Conservation (phyloP, 1,284 basidiomycete genomes). For the Cryptococcus sp. region DNA sequence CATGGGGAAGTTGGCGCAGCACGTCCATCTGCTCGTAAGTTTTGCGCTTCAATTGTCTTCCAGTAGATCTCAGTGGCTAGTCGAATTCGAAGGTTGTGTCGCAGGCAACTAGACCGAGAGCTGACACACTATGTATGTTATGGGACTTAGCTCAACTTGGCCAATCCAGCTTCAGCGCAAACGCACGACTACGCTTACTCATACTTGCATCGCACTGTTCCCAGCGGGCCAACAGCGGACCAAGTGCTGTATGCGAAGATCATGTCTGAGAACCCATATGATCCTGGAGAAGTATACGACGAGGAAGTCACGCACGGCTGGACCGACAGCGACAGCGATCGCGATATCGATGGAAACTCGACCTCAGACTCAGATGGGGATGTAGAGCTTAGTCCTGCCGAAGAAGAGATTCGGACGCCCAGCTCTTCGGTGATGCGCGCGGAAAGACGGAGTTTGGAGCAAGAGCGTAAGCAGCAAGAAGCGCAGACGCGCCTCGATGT, state of each 20-base stretch:
- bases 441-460: conserved; percentile 4
- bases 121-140: neutral
- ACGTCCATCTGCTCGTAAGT: conserved; percentile 42
- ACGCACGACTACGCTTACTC: conserved; percentile 32
- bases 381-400: conserved; percentile 11
- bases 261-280: conserved; percentile 40
- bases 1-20: conserved; percentile 40
- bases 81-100: too few relatives aligned
- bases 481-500: conserved; percentile 18
- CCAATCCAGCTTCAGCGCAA: conserved; percentile 16
- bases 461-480: conserved; percentile 6
- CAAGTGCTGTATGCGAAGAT: conserved; percentile 39
- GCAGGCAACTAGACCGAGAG: neutral
- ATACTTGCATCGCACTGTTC: conserved; percentile 25
- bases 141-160: conserved; percentile 32
- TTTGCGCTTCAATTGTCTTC: neutral
- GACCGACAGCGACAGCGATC: conserved; percentile 34
- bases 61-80: neutral
- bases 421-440: conserved; percentile 2
- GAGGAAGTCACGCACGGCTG: conserved; percentile 44
- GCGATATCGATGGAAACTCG: neutral
- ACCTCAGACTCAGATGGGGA: neutral
- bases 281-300: conserved; percentile 31
- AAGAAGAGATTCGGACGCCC: conserved; percentile 23
- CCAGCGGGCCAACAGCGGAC: conserved; percentile 26